A percentile compares a stretch with the other conserved stretches of the same genome.
phyloP scores from a whole-genome alignment of 768 basidiomycete genomes.

The Calocera viscosa region DNA sequence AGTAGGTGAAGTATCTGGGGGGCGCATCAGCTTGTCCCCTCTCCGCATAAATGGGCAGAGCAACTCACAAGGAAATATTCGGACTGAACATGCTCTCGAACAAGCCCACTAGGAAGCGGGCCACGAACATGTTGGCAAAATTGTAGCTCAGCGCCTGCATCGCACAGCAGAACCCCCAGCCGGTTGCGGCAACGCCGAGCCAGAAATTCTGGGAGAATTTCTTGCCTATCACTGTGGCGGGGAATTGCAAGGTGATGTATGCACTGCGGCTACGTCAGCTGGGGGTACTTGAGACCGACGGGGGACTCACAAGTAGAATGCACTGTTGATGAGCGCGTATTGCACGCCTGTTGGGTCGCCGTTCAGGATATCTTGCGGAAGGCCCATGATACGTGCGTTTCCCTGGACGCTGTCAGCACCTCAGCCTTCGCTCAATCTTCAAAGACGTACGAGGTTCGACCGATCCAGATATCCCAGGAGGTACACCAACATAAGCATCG shows the following conservation, averaged over 20 bases:
- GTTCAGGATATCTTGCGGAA: slow-evolving; percentile 48
- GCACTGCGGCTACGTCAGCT: no score
- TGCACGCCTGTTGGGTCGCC: slow-evolving; percentile 55
- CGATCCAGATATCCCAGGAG: slow-evolving; percentile 1
- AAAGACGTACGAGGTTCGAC: background rate
- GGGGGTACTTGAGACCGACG: no score
- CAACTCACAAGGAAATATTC: slow-evolving; percentile 52
- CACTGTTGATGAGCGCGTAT: slow-evolving; percentile 65
- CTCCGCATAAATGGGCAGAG: slow-evolving; percentile 30
- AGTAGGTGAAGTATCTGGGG: slow-evolving; percentile 40
- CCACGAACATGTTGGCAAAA: slow-evolving; percentile 44
- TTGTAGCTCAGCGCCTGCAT: slow-evolving; percentile 47
- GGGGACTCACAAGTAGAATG: slow-evolving; percentile 45
- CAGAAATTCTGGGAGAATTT: slow-evolving; percentile 2
- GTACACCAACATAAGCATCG: background rate
- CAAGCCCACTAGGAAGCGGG: slow-evolving; percentile 50
- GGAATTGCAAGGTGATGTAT: background rate
- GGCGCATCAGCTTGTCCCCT: background rate
- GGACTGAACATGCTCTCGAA: slow-evolving; percentile 73
- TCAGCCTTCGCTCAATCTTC: background rate
- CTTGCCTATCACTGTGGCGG: background rate
- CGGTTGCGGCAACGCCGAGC: slow-evolving; percentile 3
- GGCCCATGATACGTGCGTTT: slow-evolving; percentile 62
- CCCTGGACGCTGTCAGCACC: background rate
- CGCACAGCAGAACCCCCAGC: slow-evolving; percentile 5